Conservation (phyloP, 805 yeast genomes). For the Spathaspora boniae region DNA sequence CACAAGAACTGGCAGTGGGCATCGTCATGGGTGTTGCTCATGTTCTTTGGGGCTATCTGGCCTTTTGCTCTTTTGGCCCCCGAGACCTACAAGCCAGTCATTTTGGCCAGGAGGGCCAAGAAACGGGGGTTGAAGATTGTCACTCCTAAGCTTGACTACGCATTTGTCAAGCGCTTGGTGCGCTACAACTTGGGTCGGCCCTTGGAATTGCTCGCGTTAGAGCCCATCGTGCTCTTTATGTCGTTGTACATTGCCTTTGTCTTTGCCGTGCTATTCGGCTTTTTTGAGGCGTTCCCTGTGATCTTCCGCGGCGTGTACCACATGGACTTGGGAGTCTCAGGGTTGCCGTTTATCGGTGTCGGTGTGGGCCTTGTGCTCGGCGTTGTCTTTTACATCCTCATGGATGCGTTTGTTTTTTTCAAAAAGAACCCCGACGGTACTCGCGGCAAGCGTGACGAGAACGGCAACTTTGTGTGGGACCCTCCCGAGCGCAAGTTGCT, state of each 20-base stretch:
- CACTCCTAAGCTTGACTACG: slow-evolving; percentile 27
- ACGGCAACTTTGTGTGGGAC: slow-evolving; percentile 53
- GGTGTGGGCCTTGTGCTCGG: slow-evolving; percentile 66
- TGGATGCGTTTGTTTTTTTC: slow-evolving; percentile 50
- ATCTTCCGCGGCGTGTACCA: slow-evolving; percentile 63
- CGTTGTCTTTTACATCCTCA: slow-evolving; percentile 43
- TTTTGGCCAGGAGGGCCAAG: slow-evolving; percentile 57
- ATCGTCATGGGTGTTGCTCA: slow-evolving; percentile 59
- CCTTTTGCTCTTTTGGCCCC: slow-evolving; percentile 49
- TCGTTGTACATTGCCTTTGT: slow-evolving; percentile 70
- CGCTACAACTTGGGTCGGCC: slow-evolving; percentile 59
- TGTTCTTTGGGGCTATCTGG: slow-evolving; percentile 60
- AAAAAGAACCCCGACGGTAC: slow-evolving; percentile 63
- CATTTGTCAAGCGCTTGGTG: slow-evolving; percentile 44
- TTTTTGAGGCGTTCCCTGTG: slow-evolving; percentile 76
- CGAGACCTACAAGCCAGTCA: slow-evolving; percentile 76
- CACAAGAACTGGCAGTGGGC: slow-evolving; percentile 66
- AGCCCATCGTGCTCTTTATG: slow-evolving; percentile 70
- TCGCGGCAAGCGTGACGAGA: slow-evolving; percentile 48
- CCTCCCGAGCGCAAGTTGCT: slow-evolving; percentile 61
- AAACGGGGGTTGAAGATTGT: slow-evolving; percentile 54
- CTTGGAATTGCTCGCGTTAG: slow-evolving; percentile 61
- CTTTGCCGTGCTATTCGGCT: slow-evolving; percentile 74
- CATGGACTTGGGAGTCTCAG: slow-evolving; percentile 60
- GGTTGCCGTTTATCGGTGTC: slow-evolving; percentile 68